Percentiles rank a stretch among this genome's conserved stretches.
These are phyloP conservation scores for Zhuliangozyma parablackwelliae DNA, from an alignment of 1,139 yeast species.

Conservation along the genomic window DNA sequence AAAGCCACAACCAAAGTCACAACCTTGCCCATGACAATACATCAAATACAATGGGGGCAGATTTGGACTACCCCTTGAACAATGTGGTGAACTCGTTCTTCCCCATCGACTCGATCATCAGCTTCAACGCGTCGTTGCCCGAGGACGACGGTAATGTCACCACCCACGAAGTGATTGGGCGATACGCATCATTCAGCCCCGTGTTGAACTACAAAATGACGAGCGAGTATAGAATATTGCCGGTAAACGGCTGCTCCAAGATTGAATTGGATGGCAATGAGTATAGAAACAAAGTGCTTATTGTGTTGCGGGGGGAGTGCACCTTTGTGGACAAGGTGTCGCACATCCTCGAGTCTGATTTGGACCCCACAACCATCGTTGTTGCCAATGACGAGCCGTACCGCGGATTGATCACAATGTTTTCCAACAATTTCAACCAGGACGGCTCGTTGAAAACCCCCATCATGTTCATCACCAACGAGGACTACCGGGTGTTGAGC, in stretches of 20 bases:
- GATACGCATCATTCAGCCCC: slow-evolving; percentile 45
- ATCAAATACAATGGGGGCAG: slow-evolving; percentile 8
- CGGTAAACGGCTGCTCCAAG: slow-evolving; percentile 27
- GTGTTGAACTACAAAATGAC: slow-evolving; percentile 21
- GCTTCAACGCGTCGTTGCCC: slow-evolving; percentile 22
- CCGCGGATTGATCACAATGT: slow-evolving; percentile 41
- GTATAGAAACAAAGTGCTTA: slow-evolving; percentile 21
- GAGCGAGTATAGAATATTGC: slow-evolving; percentile 24
- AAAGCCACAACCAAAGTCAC: too few species aligned
- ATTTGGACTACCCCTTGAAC: slow-evolving; percentile 34
- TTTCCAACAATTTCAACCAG: slow-evolving; percentile 34
- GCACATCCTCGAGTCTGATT: slow-evolving; percentile 23
- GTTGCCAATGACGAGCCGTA: slow-evolving; percentile 42
- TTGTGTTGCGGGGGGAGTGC: slow-evolving; percentile 40
- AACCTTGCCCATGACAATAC: neutral
- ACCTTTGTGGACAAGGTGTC: slow-evolving; percentile 39
- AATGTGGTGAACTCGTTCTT: slow-evolving; percentile 38
- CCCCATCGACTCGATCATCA: slow-evolving; percentile 37
- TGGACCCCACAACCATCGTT: slow-evolving; percentile 31
- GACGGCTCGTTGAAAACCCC: slow-evolving; percentile 34
- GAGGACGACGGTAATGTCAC: slow-evolving; percentile 10
- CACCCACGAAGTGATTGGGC: slow-evolving; percentile 24
- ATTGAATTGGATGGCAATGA: slow-evolving; percentile 11
- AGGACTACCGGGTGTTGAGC: slow-evolving; percentile 26
- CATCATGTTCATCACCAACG: slow-evolving; percentile 36